These are phyloP conservation scores for Calonectria fujianensis DNA, from an alignment of 2,329 filamentous ascomycete genomes.

Conservation along the genomic window DNA sequence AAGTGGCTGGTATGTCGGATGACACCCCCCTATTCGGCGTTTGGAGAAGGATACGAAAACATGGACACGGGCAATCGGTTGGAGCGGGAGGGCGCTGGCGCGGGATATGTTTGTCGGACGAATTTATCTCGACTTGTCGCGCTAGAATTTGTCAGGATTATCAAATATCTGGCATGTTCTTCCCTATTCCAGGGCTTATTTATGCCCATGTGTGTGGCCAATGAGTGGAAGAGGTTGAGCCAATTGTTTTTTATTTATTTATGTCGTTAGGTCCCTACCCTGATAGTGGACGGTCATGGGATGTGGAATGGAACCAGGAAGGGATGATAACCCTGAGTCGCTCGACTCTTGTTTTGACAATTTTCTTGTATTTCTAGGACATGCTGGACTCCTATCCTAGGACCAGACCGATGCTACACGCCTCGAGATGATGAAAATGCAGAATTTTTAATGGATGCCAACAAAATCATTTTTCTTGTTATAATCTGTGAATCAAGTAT, in stretches of 20 bases:
- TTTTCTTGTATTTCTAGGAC: slow-evolving; percentile 54
- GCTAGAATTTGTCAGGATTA: slow-evolving; percentile 34
- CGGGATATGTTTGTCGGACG: slow-evolving; percentile 31
- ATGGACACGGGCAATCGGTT: slow-evolving; percentile 40
- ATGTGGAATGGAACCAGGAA: slow-evolving; percentile 35
- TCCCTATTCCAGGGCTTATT: slow-evolving; percentile 8
- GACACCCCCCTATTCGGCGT: slow-evolving; percentile 51
- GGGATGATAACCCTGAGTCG: slow-evolving; percentile 30
- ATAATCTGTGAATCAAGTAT: not conserved
- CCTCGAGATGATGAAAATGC: slow-evolving; percentile 46
- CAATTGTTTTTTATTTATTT: slow-evolving; percentile 34
- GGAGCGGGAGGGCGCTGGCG: slow-evolving; percentile 31
- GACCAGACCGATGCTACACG: slow-evolving; percentile 44
- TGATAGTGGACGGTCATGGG: slow-evolving; percentile 31
- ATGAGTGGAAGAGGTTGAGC: slow-evolving; percentile 26
- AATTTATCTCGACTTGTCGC: slow-evolving; percentile 40
- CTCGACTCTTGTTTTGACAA: slow-evolving; percentile 31
- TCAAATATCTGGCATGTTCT: slow-evolving; percentile 9
- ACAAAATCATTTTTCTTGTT: slow-evolving; percentile 19
- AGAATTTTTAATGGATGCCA: slow-evolving; percentile 43
- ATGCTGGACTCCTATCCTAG: slow-evolving; percentile 36
- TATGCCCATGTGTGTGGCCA: slow-evolving; percentile 31
- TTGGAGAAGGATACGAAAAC: slow-evolving; percentile 49
- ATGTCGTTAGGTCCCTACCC: slow-evolving; percentile 23
- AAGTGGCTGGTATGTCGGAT: slow-evolving; percentile 53